phyloP scores from a whole-genome alignment of 2,329 filamentous ascomycete genomes.

The Atkinsonella hypoxylon region DNA sequence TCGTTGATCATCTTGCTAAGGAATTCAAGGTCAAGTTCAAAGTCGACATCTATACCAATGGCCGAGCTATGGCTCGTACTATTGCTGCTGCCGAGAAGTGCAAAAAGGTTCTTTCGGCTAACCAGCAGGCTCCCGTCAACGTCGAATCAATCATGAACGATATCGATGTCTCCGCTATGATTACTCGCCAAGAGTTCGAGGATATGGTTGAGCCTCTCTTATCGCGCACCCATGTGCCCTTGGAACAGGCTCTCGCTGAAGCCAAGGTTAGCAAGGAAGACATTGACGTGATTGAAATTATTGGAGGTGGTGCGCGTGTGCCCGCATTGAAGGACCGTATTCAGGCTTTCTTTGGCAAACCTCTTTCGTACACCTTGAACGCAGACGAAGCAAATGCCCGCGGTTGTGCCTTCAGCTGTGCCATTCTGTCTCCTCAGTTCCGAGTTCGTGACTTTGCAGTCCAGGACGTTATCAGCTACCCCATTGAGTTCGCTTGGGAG shows the following conservation, averaged over 20 bases:
- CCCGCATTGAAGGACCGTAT: conserved; percentile 86
- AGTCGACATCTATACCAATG: conserved; percentile 84
- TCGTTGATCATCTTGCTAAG: conserved; percentile 87
- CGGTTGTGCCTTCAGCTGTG: conserved; percentile 94
- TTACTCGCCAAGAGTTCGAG: conserved; percentile 92
- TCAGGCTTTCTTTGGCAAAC: conserved; percentile 83
- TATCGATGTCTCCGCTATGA: conserved; percentile 74
- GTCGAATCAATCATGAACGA: conserved; percentile 99
- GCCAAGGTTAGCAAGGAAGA: conserved; percentile 85
- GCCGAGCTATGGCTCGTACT: conserved; percentile 80
- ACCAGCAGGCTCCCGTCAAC: conserved; percentile 83
- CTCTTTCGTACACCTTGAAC: conserved; percentile 91
- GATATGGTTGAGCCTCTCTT: conserved; percentile 78
- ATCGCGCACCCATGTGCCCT: conserved; percentile 54
- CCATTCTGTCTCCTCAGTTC: conserved; percentile 94
- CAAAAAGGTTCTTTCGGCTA: conserved; percentile 97
- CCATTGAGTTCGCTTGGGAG: conserved; percentile 98
- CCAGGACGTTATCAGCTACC: conserved; percentile 95
- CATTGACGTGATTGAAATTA: conserved; percentile 85
- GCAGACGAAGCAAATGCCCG: conserved; percentile 94
- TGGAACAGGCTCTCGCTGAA: conserved; percentile 89
- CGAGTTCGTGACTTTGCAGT: conserved; percentile 96
- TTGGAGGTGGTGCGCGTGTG: conserved; percentile 90
- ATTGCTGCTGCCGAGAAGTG: conserved; percentile 86
- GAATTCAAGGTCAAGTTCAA: conserved; percentile 98